phyloP scores from a whole-genome alignment of 208 protist genomes.

The Lotmaria passim region DNA sequence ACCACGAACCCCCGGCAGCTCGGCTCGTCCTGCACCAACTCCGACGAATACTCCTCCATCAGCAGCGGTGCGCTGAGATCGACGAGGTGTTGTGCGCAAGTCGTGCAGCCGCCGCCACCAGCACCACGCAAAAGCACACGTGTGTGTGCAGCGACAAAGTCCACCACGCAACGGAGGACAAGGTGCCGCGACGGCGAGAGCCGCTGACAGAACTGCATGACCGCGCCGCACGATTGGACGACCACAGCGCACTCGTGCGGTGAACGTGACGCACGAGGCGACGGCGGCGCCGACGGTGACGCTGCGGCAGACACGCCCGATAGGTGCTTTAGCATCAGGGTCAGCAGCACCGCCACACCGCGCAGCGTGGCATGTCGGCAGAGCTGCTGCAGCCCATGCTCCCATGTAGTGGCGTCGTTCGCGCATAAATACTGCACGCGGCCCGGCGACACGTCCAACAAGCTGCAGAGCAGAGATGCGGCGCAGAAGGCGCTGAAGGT shows the following conservation, averaged over 20 bases:
- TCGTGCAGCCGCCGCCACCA: not conserved
- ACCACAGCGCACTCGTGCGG: constrained; percentile 10
- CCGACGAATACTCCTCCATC: constrained; percentile 2
- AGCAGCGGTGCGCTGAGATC: constrained; percentile 6
- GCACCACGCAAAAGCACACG: constrained; percentile 10
- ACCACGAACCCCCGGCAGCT: constrained; percentile 18
- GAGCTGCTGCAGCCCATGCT: constrained; percentile 18
- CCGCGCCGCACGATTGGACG: constrained; percentile 1
- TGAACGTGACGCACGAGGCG: too few species aligned
- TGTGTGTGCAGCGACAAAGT: constrained; percentile 16
- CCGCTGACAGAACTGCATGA: constrained; percentile 10
- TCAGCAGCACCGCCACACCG: constrained; percentile 16
- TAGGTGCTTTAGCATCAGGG: constrained; percentile 20
- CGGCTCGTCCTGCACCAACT: constrained; percentile 28
- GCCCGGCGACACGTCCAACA: constrained; percentile 12
- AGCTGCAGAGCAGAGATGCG: constrained; percentile 30
- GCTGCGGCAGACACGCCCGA: constrained; percentile 10
- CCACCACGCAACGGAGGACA: constrained; percentile 25
- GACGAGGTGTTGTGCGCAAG: constrained; percentile 7
- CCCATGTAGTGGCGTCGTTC: constrained; percentile 3
- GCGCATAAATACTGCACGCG: not conserved
- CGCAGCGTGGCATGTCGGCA: constrained; percentile 25
- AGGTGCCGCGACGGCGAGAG: constrained; percentile 28
- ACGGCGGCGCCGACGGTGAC: not conserved
- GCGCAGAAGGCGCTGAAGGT: constrained; percentile 28